These are phyloP conservation scores for Chrysoporthe austroafricana DNA, from an alignment of 2,329 filamentous ascomycete species.

Conservation along the genomic window DNA sequence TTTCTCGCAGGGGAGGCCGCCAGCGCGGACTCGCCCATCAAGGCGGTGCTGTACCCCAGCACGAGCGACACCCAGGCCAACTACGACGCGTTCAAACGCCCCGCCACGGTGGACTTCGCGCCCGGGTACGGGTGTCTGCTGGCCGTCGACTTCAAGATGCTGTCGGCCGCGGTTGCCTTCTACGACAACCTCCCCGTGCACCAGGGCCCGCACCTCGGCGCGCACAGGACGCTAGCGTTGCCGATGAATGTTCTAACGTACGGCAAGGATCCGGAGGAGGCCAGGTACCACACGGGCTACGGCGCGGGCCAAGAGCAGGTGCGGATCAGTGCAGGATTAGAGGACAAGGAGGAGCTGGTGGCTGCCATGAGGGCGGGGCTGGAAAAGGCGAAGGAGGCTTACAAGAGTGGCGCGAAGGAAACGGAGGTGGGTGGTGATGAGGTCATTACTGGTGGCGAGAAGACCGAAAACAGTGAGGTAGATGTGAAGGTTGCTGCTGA, in stretches of 20 bases:
- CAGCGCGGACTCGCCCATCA: constrained; percentile 45
- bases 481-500: constrained; percentile 7
- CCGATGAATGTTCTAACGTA: constrained; percentile 52
- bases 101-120: constrained; percentile 46
- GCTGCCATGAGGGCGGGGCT: constrained; percentile 44
- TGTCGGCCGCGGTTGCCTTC: constrained; percentile 48
- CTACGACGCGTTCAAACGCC: constrained; percentile 44
- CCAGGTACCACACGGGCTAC: constrained; percentile 42
- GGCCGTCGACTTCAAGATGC: constrained; percentile 52
- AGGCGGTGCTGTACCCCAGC: constrained; percentile 49
- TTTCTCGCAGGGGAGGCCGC: constrained; percentile 45
- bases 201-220: constrained; percentile 57
- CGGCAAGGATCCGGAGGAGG: constrained; percentile 43
- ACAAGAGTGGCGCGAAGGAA: not conserved
- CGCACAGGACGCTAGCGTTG: constrained; percentile 53
- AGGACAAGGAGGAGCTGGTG: constrained; percentile 46
- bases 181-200: constrained; percentile 54
- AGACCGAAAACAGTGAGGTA: not conserved
- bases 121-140: constrained; percentile 61
- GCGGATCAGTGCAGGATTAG: constrained; percentile 52
- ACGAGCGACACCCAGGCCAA: constrained; percentile 39
- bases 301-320: constrained; percentile 48
- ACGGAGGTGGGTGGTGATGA: not conserved
- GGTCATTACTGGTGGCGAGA: constrained; percentile 2
- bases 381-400: constrained; percentile 31